phyloP scores from a whole-genome alignment of 352 stramenopile genomes.

The Phytophthora chlamydospora region DNA sequence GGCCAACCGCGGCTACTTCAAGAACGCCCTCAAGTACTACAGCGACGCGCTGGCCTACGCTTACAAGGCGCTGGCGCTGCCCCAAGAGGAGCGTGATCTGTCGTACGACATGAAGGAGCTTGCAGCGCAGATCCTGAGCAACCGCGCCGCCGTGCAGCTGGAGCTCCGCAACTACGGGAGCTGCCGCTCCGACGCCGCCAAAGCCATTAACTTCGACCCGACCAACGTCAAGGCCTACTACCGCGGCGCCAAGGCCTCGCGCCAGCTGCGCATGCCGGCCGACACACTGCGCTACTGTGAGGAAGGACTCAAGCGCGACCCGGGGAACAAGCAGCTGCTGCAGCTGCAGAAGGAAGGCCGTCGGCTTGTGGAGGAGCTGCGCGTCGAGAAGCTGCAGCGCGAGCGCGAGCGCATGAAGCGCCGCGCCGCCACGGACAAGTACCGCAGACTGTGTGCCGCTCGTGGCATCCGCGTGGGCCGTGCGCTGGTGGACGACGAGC shows the following conservation, averaged over 20 bases:
- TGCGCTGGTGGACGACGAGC: slow-evolving; percentile 79
- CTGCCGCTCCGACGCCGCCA: slow-evolving; percentile 80
- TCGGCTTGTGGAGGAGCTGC: slow-evolving; percentile 66
- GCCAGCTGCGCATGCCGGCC: slow-evolving; percentile 75
- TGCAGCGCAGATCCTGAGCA: slow-evolving; percentile 79
- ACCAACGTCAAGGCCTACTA: slow-evolving; percentile 88
- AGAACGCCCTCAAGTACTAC: slow-evolving; percentile 84
- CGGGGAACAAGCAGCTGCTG: slow-evolving; percentile 79
- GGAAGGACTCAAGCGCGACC: slow-evolving; percentile 77
- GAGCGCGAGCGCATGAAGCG: slow-evolving; percentile 74
- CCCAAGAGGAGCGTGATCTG: slow-evolving; percentile 60
- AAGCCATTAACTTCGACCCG: slow-evolving; percentile 70
- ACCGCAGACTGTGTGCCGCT: slow-evolving; percentile 71
- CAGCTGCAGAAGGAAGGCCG: slow-evolving; percentile 70
- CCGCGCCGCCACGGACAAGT: slow-evolving; percentile 75
- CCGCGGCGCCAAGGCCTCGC: slow-evolving; percentile 82
- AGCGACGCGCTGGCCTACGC: slow-evolving; percentile 76
- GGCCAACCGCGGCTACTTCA: slow-evolving; percentile 71
- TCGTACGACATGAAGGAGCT: slow-evolving; percentile 76
- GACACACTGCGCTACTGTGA: slow-evolving; percentile 85
- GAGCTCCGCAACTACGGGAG: slow-evolving; percentile 89
- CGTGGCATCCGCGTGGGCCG: slow-evolving; percentile 74
- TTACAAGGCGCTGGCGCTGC: slow-evolving; percentile 74
- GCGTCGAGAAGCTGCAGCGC: slow-evolving; percentile 64
- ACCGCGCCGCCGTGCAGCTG: slow-evolving; percentile 81